phyloP scores from a whole-genome alignment of 345 rosid species.

The Populus simonii region DNA sequence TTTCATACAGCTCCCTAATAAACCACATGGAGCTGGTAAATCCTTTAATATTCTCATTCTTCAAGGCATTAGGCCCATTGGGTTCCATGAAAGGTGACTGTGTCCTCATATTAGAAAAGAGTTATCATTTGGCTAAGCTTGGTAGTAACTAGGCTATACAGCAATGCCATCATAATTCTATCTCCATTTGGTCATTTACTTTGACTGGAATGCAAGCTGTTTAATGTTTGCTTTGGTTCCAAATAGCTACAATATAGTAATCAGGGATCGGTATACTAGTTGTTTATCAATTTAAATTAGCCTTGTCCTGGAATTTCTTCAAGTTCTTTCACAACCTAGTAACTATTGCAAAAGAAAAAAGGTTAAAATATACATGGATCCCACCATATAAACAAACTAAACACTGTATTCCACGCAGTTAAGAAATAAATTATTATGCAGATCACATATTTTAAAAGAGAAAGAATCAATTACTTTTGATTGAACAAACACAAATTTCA shows the following conservation, averaged over 20 bases:
- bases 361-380: background rate
- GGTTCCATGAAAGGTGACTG: background rate
- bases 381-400: background rate
- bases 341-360: background rate
- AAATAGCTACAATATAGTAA: background rate
- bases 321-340: background rate
- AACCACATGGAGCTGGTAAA: background rate
- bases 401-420: background rate
- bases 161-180: background rate
- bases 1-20: conserved; percentile 2
- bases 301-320: background rate
- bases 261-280: background rate
- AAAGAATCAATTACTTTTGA: background rate
- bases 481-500: background rate
- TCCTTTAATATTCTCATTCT: background rate
- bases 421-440: background rate
- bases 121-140: background rate
- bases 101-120: background rate
- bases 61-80: background rate
- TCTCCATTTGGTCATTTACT: background rate
- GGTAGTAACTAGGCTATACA: background rate
- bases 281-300: background rate
- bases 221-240: background rate
- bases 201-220: background rate
- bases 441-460: background rate